phyloP scores from a whole-genome alignment of 2,329 filamentous ascomycete species.

The Onygenales sp. region DNA sequence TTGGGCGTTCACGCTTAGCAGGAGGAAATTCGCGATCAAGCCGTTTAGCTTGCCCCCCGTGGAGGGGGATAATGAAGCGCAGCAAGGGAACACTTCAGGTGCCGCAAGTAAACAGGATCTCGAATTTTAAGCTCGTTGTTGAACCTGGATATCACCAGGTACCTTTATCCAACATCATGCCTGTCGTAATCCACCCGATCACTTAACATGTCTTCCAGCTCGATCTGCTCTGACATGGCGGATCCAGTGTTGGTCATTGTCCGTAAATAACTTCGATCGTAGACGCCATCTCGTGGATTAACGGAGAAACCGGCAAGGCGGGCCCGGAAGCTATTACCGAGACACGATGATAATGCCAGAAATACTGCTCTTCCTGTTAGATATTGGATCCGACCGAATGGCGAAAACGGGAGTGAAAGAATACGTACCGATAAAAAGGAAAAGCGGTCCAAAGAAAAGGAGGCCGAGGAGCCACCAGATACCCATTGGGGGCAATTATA shows the following conservation, averaged over 20 bases:
- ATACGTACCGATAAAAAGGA: slow-evolving; percentile 26
- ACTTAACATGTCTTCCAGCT: slow-evolving; percentile 52
- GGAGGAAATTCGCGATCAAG: slow-evolving; percentile 73
- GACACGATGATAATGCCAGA: slow-evolving; percentile 46
- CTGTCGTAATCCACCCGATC: slow-evolving; percentile 27
- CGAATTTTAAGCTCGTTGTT: slow-evolving; percentile 51
- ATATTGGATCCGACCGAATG: not conserved
- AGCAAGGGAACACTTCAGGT: slow-evolving; percentile 34
- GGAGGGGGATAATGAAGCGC: slow-evolving; percentile 61
- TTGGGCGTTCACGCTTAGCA: slow-evolving; percentile 80
- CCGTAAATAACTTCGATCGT: slow-evolving; percentile 47
- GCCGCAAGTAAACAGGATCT: slow-evolving; percentile 43
- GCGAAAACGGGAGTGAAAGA: not conserved
- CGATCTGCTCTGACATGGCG: slow-evolving; percentile 52
- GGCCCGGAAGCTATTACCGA: slow-evolving; percentile 44
- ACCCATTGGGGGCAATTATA: slow-evolving; percentile 16
- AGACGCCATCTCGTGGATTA: slow-evolving; percentile 37
- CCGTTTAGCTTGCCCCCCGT: slow-evolving; percentile 84
- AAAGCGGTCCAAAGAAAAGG: slow-evolving; percentile 28
- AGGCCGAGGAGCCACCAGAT: slow-evolving; percentile 26
- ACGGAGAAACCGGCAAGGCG: slow-evolving; percentile 36
- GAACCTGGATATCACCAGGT: not conserved
- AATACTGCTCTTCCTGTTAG: slow-evolving; percentile 26
- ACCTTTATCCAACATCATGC: slow-evolving; percentile 3
- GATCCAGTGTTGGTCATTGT: slow-evolving; percentile 46